Base-by-base conservation (phyloP, 2,329 filamentous ascomycete genomes). In the Cercospora zeina region DNA sequence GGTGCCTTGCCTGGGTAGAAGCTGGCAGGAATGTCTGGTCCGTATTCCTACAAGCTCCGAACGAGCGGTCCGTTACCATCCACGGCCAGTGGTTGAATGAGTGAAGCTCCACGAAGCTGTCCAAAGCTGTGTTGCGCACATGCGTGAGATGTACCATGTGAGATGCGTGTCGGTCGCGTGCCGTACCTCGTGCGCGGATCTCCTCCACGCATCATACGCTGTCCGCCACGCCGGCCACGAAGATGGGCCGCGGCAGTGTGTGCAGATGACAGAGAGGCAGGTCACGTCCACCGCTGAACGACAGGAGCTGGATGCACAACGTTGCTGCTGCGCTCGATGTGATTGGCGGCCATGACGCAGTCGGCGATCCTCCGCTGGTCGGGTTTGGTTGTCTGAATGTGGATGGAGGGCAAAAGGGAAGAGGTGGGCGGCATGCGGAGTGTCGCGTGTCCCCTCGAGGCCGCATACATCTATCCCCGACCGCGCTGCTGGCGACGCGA, bases 241-340 rank as follows among this genome's bases (percentile, higher is more conserved):
- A 50, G 56, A 49, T 24, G 56, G 21, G 42, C 56, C 56, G 56
- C 50, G 56, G 33, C 39, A 49, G 21, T n/a, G 27, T 31, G 47
- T 8, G 31, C 55, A 58, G 55, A 42, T 58, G 31, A 58, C 42
- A 50, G n/a, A 50, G 47, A 47, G 10, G 24, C 27, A 56, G 54
- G 54, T 56, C 54, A 51, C 45, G 16, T 30, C 56, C 30, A 14
- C 21, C 56, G 33, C 49, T 50, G 55, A 33, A 58, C 56, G 56
- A 58, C 27, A 33, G 33, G 42, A 49, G 27, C 45, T 58, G 30
- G 45, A 58, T 50, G 31, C 56, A 50, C 56, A 47, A 50, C 56
- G 56, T 58, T 36, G 16, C 42, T 33, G 33, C 39, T 49, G 56
- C 56, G 11, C 24, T 33, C 14, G 13, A 13, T 50, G 19, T 58